Evolutionary conservation across 1,284 basidiomycete genomes (phyloP).

Genomic region (Fomes fomentarius): DNA sequence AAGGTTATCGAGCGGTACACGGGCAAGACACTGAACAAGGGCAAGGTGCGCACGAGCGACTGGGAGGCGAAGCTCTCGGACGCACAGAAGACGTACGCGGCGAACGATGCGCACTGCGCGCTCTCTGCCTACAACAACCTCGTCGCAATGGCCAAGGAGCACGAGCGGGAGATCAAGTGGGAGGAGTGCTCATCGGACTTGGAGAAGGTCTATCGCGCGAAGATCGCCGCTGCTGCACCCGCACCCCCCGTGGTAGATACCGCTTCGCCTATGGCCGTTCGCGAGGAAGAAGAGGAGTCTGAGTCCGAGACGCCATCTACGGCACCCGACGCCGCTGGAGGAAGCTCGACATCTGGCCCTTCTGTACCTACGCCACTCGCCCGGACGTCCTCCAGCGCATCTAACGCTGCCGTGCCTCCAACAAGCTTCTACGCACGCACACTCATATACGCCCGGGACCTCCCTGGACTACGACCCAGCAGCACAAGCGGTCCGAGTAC

Average conservation of each 20-base stretch:
- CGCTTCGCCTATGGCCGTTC: neutral
- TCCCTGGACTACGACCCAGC: neutral
- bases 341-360: neutral
- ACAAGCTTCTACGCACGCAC: neutral
- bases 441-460: neutral
- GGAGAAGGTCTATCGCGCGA: constrained; percentile 9
- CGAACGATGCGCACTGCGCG: constrained; percentile 61
- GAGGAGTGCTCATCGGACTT: constrained; percentile 36
- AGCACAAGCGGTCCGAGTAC: neutral
- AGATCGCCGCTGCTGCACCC: neutral
- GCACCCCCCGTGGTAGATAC: neutral
- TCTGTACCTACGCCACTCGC: neutral
- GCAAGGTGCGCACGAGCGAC: constrained; percentile 53
- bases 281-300: neutral
- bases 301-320: neutral
- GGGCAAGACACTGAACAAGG: constrained; percentile 50
- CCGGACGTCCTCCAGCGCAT: neutral
- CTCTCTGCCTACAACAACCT: constrained; percentile 51
- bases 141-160: constrained; percentile 38
- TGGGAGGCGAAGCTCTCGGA: constrained; percentile 54
- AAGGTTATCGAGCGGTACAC: constrained; percentile 58
- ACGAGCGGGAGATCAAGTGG: constrained; percentile 32
- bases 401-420: too few relatives aligned
- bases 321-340: neutral
- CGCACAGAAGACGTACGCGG: constrained; percentile 46